Evolutionary conservation across 495 filamentous ascomycete genomes (phyloP).

Genomic region (Annulohypoxylon moriforme): DNA sequence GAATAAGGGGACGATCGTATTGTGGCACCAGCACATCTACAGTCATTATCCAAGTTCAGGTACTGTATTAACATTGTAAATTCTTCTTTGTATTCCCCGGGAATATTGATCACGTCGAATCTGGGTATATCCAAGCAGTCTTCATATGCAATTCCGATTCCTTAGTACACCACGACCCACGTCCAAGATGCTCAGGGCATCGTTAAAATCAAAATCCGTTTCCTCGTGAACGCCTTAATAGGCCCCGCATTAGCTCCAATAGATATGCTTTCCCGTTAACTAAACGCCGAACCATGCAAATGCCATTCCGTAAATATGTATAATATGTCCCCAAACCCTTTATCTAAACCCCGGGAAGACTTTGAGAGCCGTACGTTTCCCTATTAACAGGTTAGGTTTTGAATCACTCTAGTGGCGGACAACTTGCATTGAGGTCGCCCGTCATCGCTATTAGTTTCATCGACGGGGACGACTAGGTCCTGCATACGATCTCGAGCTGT

Average conservation of each 20-base stretch:
- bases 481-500: conserved; percentile 44
- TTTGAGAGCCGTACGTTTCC: conserved; percentile 41
- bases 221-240: conserved; percentile 23
- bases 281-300: conserved; percentile 41
- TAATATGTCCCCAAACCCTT: conserved; percentile 9
- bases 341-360: conserved; percentile 43
- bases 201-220: conserved; percentile 1
- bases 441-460: conserved; percentile 50
- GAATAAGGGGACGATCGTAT: neutral
- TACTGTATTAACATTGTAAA: neutral
- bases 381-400: conserved; percentile 30
- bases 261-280: conserved; percentile 28
- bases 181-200: conserved; percentile 19
- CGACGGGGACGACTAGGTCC: conserved; percentile 45
- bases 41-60: conserved; percentile 1
- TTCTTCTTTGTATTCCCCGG: conserved; percentile 15
- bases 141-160: conserved; percentile 36
- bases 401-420: neutral
- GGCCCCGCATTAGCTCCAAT: conserved; percentile 13
- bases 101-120: conserved; percentile 25
- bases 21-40: neutral
- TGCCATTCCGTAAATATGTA: conserved; percentile 18
- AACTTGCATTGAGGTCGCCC: conserved; percentile 47
- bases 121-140: conserved; percentile 45
- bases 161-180: conserved; percentile 25